Base-by-base conservation (phyloP, 2,329 filamentous ascomycete species). In the Torrubiellomyces zombiae region DNA sequence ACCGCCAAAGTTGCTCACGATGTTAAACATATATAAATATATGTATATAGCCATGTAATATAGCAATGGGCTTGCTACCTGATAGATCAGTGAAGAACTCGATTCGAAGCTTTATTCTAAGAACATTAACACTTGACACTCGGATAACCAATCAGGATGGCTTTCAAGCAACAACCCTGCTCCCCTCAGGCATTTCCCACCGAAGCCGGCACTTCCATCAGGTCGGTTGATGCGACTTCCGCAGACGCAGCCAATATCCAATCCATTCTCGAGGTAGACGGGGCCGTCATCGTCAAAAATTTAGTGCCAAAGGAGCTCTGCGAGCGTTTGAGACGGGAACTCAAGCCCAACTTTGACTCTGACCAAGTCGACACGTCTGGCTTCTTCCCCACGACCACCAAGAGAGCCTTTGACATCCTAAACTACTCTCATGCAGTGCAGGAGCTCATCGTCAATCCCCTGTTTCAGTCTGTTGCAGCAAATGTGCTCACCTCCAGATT, bases 341-440 rank as follows among this genome's bases (percentile, higher is more conserved):
- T 55, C 6, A 47, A 47, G 16, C 43, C 51, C 1, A 32, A 44
- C 19, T 54, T 53, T 17, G 49, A 53, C 27, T 36, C 37, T 3
- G 50, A 55, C 31, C 33, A 32, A 1, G 38, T 39, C 10, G 51
- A 55, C 32, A 35, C 39, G 16, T 47, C 42, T 12, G 51, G 51
- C 6, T 54, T 55, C 38, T 55, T 55, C 20, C 51, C 51, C 3
- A 28, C 31, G 3, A 55, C 50, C 1, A 55, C 48, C 0, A 47
- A 53, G 29, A 40, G 53, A 12, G 53, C 53, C 0, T 47, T 47
- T 2, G 51, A 53, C 2, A 30, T 57, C 11, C 31, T 56, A 9
- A 47, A 37, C 3, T 39, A 45, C 7, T 56, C 53, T 0, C 44
- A 50, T 17, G 44, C 39, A 1, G 53, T 50, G 15, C 43, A 49